These are phyloP conservation scores for Physocladia obscura DNA, from an alignment of 192 early-diverging fungal species.

Conservation along the genomic window DNA sequence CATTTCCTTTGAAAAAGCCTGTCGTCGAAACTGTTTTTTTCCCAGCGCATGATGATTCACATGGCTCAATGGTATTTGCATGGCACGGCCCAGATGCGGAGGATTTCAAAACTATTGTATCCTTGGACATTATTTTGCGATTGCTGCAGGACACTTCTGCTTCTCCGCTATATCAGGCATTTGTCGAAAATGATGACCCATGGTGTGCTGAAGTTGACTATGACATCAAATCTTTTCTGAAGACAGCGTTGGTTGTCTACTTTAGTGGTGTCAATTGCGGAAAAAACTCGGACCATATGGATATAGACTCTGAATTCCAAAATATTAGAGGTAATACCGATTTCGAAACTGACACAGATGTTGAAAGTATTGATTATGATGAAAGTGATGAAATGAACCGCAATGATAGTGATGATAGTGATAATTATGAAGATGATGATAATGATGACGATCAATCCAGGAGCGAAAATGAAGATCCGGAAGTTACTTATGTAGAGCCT, in stretches of 20 bases:
- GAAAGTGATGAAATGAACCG: conserved; percentile 28
- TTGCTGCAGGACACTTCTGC: conserved; percentile 69
- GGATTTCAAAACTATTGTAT: conserved; percentile 59
- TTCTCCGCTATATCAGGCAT: conserved; percentile 70
- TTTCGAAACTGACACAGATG: neutral
- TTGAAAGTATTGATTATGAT: conserved; percentile 31
- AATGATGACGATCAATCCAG: conserved; percentile 26
- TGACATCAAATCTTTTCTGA: conserved; percentile 53
- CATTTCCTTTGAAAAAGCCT: neutral
- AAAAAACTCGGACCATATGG: neutral
- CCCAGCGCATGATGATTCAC: conserved; percentile 47
- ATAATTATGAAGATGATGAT: conserved; percentile 26
- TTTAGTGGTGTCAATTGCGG: conserved; percentile 64
- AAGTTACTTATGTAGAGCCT: conserved; percentile 61
- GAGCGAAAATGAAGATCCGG: conserved; percentile 32
- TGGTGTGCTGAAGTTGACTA: conserved; percentile 62
- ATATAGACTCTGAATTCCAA: too few relatives aligned
- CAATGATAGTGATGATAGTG: conserved; percentile 35
- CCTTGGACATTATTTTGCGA: conserved; percentile 70
- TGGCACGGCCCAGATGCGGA: conserved; percentile 74
- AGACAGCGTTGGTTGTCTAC: conserved; percentile 56
- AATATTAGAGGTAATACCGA: too few relatives aligned
- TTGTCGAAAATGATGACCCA: conserved; percentile 71
- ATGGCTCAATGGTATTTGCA: conserved; percentile 57
- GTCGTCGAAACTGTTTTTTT: conserved; percentile 8